Conservation (phyloP, 768 basidiomycete genomes). For the Pisolithus albus region DNA sequence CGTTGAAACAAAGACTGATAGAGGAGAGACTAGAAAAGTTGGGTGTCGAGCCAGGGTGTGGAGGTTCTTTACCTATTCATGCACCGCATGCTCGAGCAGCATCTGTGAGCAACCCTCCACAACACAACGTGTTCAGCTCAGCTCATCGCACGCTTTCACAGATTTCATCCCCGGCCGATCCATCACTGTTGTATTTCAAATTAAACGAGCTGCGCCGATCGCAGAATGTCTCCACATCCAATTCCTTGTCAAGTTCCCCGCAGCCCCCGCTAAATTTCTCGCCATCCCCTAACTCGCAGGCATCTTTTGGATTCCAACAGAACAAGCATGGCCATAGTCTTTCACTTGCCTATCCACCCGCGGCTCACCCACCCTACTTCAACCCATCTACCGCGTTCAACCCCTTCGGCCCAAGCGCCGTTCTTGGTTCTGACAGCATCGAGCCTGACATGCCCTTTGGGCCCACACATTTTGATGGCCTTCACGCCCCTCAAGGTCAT, state of each 20-base stretch:
- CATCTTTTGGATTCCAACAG: slow-evolving; percentile 32
- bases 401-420: slow-evolving; percentile 57
- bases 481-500: slow-evolving; percentile 52
- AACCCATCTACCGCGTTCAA: slow-evolving; percentile 44
- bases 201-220: slow-evolving; percentile 78
- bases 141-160: slow-evolving; percentile 22
- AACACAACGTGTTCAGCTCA: slow-evolving; percentile 10
- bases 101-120: slow-evolving; percentile 50
- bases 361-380: slow-evolving; percentile 26
- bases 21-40: slow-evolving; percentile 78
- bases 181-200: slow-evolving; percentile 73
- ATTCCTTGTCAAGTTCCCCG: slow-evolving; percentile 60
- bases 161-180: slow-evolving; percentile 91
- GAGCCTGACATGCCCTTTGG: slow-evolving; percentile 22
- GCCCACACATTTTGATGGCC: slow-evolving; percentile 22
- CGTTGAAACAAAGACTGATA: slow-evolving; percentile 60
- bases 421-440: slow-evolving; percentile 46
- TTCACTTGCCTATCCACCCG: slow-evolving; percentile 57
- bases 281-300: slow-evolving; percentile 42
- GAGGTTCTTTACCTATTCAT: slow-evolving; percentile 49
- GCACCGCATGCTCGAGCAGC: slow-evolving; percentile 79
- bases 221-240: slow-evolving; percentile 43
- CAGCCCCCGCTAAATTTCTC: slow-evolving; percentile 49
- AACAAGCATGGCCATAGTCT: slow-evolving; percentile 67
- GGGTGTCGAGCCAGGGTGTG: slow-evolving; percentile 63